Percentiles rank a stretch among this genome's conserved stretches.
Evolutionary conservation across 2,329 filamentous ascomycete genomes (phyloP).

Genomic region (Orbilia quercus): DNA sequence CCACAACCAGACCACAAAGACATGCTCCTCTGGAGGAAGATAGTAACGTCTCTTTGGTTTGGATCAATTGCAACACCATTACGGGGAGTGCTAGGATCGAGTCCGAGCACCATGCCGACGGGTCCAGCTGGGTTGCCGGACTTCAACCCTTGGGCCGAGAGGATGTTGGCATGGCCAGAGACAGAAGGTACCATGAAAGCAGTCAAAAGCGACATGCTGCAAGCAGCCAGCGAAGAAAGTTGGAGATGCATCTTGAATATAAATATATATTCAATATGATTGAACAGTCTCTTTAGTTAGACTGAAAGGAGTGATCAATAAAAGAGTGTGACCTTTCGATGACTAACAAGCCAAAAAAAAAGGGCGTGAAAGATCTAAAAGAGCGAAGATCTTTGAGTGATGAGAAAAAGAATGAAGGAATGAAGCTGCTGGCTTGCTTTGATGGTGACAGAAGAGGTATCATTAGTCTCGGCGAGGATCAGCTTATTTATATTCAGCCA

Average conservation of each 20-base stretch:
- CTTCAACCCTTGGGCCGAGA: constrained; percentile 6
- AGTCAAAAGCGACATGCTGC: background rate
- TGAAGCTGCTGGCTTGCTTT: background rate
- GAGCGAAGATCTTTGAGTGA: constrained; percentile 2
- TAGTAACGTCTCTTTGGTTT: constrained; percentile 20
- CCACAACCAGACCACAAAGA: constrained; percentile 18
- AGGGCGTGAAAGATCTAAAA: constrained; percentile 14
- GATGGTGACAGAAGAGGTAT: background rate
- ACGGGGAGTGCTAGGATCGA: constrained; percentile 11
- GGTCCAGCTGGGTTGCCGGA: constrained; percentile 7
- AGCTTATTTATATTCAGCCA: background rate
- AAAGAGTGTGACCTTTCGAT: background rate
- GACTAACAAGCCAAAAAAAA: background rate
- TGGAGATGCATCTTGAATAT: constrained; percentile 30
- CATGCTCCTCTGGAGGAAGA: constrained; percentile 13
- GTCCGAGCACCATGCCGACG: constrained; percentile 14
- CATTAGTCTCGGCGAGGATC: background rate
- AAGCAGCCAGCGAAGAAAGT: constrained; percentile 3
- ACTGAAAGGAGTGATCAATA: background rate
- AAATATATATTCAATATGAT: background rate
- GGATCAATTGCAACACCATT: constrained; percentile 10
- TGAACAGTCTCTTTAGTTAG: background rate
- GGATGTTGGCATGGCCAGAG: constrained; percentile 3
- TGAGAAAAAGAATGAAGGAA: background rate
- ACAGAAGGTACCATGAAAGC: constrained; percentile 2